Base-by-base conservation (phyloP, 2,329 filamentous ascomycete species). In the Pseudofabraea citricarpa region DNA sequence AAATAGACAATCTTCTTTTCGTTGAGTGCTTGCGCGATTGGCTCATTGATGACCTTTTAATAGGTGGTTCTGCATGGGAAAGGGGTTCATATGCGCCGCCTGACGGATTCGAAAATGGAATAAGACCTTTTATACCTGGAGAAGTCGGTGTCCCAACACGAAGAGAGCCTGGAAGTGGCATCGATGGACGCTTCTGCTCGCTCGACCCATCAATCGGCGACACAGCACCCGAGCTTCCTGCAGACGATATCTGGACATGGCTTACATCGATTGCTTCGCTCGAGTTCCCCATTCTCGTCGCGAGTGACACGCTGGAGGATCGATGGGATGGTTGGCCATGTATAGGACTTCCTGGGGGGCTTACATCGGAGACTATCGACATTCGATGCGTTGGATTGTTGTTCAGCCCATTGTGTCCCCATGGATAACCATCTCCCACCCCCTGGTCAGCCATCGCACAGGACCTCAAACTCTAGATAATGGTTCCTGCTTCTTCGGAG, bases 231-330 rank as follows among this genome's bases (percentile, higher is more conserved):
- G 44, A 45, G 12, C 41, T 39, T 20, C 43, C 47, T 16, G 22
- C 32, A 5, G 48, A 48, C 2, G 45, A 51, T 23, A 58, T 38
- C 31, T 40, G 45, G 32, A 55, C 51, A 45, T 55, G 52, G 41
- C 56, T 58, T 35, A 56, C 43, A 45, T 59, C 52, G 24, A 51
- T 45, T 20, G 50, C 50, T 23, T 58, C 54, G 19, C 44, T 49
- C 38, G 43, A 48, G 13, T 19, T 21, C 4, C 41, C 35, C 35
- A 42, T 45, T 16, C 31, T 36, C 4, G 37, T 37, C 3, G 53
- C 46, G 13, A 50, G 31, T 9, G 56, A 57, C 9, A 52, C 50
- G 16, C 48, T 37, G 5, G 52, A 55, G 35, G 45, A 47, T 35
- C 46, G 40, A 51, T 43, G 43, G 12, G 10, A 18, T 12, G 27